A percentile compares a stretch with the other conserved stretches of the same genome.
Conservation (phyloP, 768 basidiomycete genomes). For the Lentinula raphanica region DNA sequence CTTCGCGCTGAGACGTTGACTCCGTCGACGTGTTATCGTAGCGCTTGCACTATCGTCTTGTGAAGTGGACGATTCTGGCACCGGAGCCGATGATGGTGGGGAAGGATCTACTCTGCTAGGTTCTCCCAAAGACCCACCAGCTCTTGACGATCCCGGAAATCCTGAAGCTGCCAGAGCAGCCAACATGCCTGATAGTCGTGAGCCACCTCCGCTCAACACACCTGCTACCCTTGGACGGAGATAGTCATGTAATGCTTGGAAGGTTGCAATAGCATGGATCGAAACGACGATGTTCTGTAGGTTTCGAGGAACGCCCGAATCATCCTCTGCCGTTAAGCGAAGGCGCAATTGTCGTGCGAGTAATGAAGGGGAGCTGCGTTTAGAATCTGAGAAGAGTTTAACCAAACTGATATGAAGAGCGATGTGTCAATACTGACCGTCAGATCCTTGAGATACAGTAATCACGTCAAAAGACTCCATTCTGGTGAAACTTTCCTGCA, state of each 20-base stretch:
- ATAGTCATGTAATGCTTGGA: constrained; percentile 96
- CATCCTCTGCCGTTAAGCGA: constrained; percentile 84
- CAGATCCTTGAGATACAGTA: constrained; percentile 76
- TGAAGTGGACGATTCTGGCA: constrained; percentile 20
- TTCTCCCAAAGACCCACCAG: constrained; percentile 26
- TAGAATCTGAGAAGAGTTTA: constrained; percentile 56
- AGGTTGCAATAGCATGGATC: constrained; percentile 96
- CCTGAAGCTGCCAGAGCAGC: constrained; percentile 83
- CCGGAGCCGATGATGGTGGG: constrained; percentile 22
- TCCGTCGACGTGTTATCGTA: constrained; percentile 62
- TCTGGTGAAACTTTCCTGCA: constrained; percentile 92
- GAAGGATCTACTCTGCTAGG: constrained; percentile 19
- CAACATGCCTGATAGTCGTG: constrained; percentile 81
- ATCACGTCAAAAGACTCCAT: constrained; percentile 96
- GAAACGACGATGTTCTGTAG: constrained; percentile 91
- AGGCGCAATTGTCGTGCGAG: constrained; percentile 91
- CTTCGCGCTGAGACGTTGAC: constrained; percentile 78
- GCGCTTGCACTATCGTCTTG: constrained; percentile 25
- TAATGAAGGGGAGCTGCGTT: constrained; percentile 84
- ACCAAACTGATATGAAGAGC: constrained; percentile 3
- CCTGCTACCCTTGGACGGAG: constrained; percentile 86
- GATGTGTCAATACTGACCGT: constrained; percentile 47
- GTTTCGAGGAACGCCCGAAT: constrained; percentile 81
- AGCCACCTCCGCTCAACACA: constrained; percentile 49
- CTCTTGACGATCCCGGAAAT: constrained; percentile 43